Base-by-base conservation (phyloP, 2,329 filamentous ascomycete species). In the Colletotrichum paranaense region DNA sequence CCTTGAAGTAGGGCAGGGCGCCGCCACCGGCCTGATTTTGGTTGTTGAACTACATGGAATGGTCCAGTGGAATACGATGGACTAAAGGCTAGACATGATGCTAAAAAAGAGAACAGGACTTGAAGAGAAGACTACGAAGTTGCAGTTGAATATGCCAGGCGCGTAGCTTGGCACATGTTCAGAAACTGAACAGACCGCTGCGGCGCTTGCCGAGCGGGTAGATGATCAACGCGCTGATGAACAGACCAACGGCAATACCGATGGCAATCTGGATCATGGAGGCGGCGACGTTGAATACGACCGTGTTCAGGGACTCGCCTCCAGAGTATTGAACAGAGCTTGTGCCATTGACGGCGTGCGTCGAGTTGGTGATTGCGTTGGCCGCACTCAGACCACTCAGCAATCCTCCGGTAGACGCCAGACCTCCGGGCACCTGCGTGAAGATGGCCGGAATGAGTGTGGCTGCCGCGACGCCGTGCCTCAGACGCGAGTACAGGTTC, bases 401-500 rank as follows among this genome's bases (percentile, higher is more conserved):
- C 35, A 87, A 78, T 32, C 85, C 86, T 30, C 86, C 86, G 0
- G 84, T 86, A 2, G 86, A 85, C 0, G 86, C 86, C 22, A 87
- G 76, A 35, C 86, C 86, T 76, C 86, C 86, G 1, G 86, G 86
- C 1, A 87, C 86, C 74, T 87, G 86, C 2, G 85, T 84, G 62
- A 87, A 87, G 57, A 87, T 86, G 22, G 86, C 86, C 0, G 86
- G 86, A 28, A 87, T 84, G 6, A 87, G 81, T 1, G 84, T 86
- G 1, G 85, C 84, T 0, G 84, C 86, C 1, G 86, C 86, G 35
- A 87, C 85, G n/a, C 88, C 88, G 72, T 89, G 87, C 11, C 86
- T 80, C 9, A 89, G 70, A 28, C 88, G 83, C n/a, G 92, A 93
- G 81, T 96, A 95, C 1, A 94, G 79, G 77, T 97, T 97, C 8